A percentile compares a stretch with the other conserved stretches of the same genome.
Evolutionary conservation across 768 basidiomycete genomes (phyloP).

Genomic region (Lactarius tabidus): DNA sequence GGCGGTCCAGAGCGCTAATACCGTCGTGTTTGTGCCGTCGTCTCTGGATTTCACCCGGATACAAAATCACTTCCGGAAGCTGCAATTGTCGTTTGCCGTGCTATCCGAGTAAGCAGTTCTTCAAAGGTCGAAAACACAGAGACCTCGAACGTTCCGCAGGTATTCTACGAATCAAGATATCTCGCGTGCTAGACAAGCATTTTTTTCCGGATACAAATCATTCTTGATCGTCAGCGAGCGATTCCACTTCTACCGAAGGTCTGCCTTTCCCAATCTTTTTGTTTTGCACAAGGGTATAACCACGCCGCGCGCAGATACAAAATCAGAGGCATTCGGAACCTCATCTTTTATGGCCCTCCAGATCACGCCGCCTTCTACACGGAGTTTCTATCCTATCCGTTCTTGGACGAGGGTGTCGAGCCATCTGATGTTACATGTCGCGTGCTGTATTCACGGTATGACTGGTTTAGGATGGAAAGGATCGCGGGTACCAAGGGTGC

Average conservation of each 20-base stretch:
- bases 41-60: slow-evolving; percentile 96
- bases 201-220: slow-evolving; percentile 82
- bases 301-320: slow-evolving; percentile 62
- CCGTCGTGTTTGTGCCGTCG: slow-evolving; percentile 85
- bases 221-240: slow-evolving; percentile 92
- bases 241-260: slow-evolving; percentile 97
- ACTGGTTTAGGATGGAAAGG: slow-evolving; percentile 82
- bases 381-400: slow-evolving; percentile 85
- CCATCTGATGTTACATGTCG: slow-evolving; percentile 77
- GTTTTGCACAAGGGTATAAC: not conserved
- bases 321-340: slow-evolving; percentile 85
- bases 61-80: slow-evolving; percentile 79
- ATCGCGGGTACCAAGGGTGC: slow-evolving; percentile 55
- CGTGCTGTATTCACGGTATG: slow-evolving; percentile 83
- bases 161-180: slow-evolving; percentile 95
- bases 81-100: slow-evolving; percentile 67
- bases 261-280: slow-evolving; percentile 22
- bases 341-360: slow-evolving; percentile 91
- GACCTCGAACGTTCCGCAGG: slow-evolving; percentile 38
- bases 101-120: slow-evolving; percentile 74
- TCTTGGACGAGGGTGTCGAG: slow-evolving; percentile 87
- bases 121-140: not conserved
- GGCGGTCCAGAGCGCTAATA: slow-evolving; percentile 88
- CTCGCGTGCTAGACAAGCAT: slow-evolving; percentile 85
- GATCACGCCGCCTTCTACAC: slow-evolving; percentile 90